phyloP scores from a whole-genome alignment of 345 rosid genomes.

The Moricandia arvensis region DNA sequence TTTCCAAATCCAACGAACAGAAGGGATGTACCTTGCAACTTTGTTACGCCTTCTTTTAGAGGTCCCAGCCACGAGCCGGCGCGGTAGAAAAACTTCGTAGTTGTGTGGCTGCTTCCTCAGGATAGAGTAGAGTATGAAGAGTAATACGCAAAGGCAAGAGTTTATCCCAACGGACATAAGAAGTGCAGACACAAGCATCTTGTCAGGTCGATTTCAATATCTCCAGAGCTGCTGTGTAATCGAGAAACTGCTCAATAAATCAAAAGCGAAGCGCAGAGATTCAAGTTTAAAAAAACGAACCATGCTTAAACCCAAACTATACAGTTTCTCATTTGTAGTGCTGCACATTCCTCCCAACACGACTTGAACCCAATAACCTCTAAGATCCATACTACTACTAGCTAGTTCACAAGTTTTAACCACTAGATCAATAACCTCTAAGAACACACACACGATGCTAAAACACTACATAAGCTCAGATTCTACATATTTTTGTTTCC shows the following conservation, averaged over 20 bases:
- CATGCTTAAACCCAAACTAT: too few relatives aligned
- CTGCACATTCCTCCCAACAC: too few relatives aligned
- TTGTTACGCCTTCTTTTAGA: slow-evolving; percentile 54
- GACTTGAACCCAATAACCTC: too few relatives aligned
- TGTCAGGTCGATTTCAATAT: slow-evolving; percentile 15
- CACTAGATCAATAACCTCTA: too few relatives aligned
- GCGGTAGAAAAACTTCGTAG: slow-evolving; percentile 74
- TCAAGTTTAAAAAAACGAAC: background rate
- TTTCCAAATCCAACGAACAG: slow-evolving; percentile 76
- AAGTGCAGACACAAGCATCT: slow-evolving; percentile 92
- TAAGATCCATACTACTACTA: too few relatives aligned
- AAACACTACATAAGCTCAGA: too few relatives aligned
- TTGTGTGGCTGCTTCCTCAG: slow-evolving; percentile 73
- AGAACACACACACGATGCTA: too few relatives aligned
- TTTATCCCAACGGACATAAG: slow-evolving; percentile 87
- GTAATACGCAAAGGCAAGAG: slow-evolving; percentile 65
- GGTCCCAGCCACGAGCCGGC: slow-evolving; percentile 63
- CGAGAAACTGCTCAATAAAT: slow-evolving; percentile 14
- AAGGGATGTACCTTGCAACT: slow-evolving; percentile 74
- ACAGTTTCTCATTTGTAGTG: too few relatives aligned
- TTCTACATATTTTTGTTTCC: background rate
- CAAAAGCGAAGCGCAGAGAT: background rate
- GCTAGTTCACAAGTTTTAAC: too few relatives aligned
- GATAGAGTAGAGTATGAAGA: slow-evolving; percentile 70
- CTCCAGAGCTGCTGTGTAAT: slow-evolving; percentile 9